A percentile compares a stretch with the other conserved stretches of the same genome.
Evolutionary conservation across 2,329 filamentous ascomycete genomes (phyloP).

Genomic region (Incumbomyces delicatus): DNA sequence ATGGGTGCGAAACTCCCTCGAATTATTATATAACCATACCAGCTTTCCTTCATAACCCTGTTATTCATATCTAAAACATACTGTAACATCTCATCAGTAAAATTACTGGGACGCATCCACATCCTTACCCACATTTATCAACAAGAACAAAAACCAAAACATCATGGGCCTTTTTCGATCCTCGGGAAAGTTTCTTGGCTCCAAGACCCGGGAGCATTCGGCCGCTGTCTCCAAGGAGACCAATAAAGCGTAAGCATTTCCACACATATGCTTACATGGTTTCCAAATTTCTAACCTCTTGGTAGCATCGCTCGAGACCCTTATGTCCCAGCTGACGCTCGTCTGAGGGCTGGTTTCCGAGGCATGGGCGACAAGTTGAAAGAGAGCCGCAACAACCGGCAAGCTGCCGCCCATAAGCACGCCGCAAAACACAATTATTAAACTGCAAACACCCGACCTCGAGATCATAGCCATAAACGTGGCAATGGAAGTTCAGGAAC

Average conservation of each 20-base stretch:
- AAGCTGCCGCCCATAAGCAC: conserved; percentile 5
- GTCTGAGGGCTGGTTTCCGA: conserved; percentile 4
- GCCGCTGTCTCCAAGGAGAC: conserved; percentile 3
- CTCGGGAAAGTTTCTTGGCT: neutral
- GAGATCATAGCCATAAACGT: no score
- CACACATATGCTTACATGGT: neutral
- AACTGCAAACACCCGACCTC: no score
- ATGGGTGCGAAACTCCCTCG: no score
- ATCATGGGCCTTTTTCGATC: conserved; percentile 4
- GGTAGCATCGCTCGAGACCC: conserved; percentile 1
- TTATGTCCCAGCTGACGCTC: conserved; percentile 4
- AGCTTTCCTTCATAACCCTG: no score
- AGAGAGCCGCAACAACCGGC: conserved; percentile 2
- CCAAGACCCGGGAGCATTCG: conserved; percentile 1
- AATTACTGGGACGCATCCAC: no score
- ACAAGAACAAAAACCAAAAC: neutral
- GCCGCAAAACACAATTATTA: conserved; percentile 6
- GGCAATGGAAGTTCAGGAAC: no score
- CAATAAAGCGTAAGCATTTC: conserved; percentile 1
- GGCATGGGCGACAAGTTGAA: conserved; percentile 3
- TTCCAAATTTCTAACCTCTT: neutral
- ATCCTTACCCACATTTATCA: neutral
- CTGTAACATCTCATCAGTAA: no score
- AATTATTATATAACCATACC: no score
- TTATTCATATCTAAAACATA: no score